Evolutionary conservation across 2,329 filamentous ascomycete genomes (phyloP).

Genomic region (Ophiostoma sp.): DNA sequence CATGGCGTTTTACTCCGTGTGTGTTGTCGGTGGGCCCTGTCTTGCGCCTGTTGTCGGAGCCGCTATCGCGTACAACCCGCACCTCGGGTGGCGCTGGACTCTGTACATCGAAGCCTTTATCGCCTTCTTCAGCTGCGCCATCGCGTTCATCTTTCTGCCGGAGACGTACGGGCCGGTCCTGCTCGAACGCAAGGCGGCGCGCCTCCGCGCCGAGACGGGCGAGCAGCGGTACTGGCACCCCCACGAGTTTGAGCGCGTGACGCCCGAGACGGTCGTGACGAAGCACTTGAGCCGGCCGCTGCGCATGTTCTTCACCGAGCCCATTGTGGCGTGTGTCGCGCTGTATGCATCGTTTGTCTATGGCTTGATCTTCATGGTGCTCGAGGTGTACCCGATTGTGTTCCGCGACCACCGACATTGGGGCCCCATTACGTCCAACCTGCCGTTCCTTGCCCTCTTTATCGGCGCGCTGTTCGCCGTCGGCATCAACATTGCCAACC

Average conservation of each 20-base stretch:
- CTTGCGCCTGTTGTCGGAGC: slow-evolving; percentile 40
- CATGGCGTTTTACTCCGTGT: slow-evolving; percentile 40
- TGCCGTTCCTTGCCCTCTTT: slow-evolving; percentile 49
- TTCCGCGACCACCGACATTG: slow-evolving; percentile 46
- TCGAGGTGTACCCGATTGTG: slow-evolving; percentile 51
- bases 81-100: slow-evolving; percentile 31
- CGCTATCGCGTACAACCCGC: slow-evolving; percentile 31
- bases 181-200: slow-evolving; percentile 47
- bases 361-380: slow-evolving; percentile 51
- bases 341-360: slow-evolving; percentile 52
- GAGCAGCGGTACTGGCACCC: slow-evolving; percentile 33
- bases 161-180: slow-evolving; percentile 41
- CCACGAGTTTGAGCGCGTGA: slow-evolving; percentile 51
- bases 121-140: slow-evolving; percentile 25
- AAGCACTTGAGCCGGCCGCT: slow-evolving; percentile 65
- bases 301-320: slow-evolving; percentile 39
- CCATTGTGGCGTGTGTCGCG: slow-evolving; percentile 50
- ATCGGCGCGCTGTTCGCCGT: slow-evolving; percentile 49
- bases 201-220: slow-evolving; percentile 41
- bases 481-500: slow-evolving; percentile 39
- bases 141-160: slow-evolving; percentile 30
- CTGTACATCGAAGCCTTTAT: slow-evolving; percentile 31
- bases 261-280: slow-evolving; percentile 53
- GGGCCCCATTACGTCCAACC: slow-evolving; percentile 56
- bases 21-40: slow-evolving; percentile 38